Evolutionary conservation across 805 yeast genomes (phyloP), one percentile per base, ranked within the genome.

Genomic region (Scheffersomyces coipomensis): DNA sequence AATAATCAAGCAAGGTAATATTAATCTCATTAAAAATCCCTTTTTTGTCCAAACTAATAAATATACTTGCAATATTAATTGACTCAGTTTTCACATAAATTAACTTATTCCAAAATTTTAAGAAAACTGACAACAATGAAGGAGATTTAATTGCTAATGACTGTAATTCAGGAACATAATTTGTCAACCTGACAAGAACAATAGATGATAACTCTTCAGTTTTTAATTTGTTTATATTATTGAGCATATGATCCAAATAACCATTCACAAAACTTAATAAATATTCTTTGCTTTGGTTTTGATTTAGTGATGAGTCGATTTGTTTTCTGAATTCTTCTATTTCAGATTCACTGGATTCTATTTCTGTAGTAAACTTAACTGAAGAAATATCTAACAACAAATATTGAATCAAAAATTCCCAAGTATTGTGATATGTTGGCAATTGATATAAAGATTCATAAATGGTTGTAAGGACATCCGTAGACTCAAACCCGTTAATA

Each of bases 331-430:
- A 44, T 5, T 57, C 64, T 19, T 54, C 53, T 15, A 35, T 35
- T 29, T 45, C 46, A 6, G 35, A 42, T 2, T 47, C 42, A 37
- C 47, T 43, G 5, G 51, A 55, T 2, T 46, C 40, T 3, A 36
- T 11, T 1, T 38, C 40, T n/a, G 51, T 39, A 5, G 33, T 35
- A 37, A 54, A 60, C 5, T 31, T 40, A 33, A 66, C 40, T 1
- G 75, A 56, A 0, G 78, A 66, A 2, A 66, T 33, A 48, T 79
- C 87, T 33, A 66, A 62, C 15, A 72, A 47, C 3, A 72, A 51
- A 45, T 71, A 76, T 2, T 64, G 57, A 1, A 73, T 44, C 10
- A 78, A 49, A 15, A 61, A 47, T 34, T 69, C 72, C 79, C 69
- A 47, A 34, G 52, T 35, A 35, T 45, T 52, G 39, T 55, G 48